These are phyloP conservation scores for Leishmania aethiopica DNA, from an alignment of 208 protist species.

Conservation along the genomic window DNA sequence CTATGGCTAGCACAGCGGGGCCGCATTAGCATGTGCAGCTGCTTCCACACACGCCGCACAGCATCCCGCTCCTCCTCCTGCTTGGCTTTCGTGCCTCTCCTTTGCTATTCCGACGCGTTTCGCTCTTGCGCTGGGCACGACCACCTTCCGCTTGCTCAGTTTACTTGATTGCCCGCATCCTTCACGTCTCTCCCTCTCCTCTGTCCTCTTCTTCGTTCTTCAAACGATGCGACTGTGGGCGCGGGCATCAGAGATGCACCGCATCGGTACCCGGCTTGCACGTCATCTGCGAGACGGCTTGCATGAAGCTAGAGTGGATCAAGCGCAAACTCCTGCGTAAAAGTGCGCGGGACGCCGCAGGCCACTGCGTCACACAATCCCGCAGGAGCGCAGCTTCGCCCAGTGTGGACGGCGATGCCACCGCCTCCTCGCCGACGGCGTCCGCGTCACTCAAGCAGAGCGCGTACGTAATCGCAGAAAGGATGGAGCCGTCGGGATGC, in stretches of 20 bases:
- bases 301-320: constrained; percentile 25
- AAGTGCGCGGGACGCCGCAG: background rate
- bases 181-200: background rate
- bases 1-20: background rate
- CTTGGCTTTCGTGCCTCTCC: background rate
- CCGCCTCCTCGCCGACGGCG: background rate
- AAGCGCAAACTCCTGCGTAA: constrained; percentile 20
- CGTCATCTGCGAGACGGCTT: background rate
- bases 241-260: background rate
- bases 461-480: constrained; percentile 29
- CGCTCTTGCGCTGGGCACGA: background rate
- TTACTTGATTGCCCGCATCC: background rate
- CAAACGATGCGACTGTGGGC: background rate
- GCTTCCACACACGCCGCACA: background rate
- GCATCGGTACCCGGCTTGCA: background rate
- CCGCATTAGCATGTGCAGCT: background rate
- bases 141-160: background rate
- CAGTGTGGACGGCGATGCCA: too few species aligned
- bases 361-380: background rate
- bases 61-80: background rate
- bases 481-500: constrained; percentile 26
- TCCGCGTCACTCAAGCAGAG: constrained; percentile 5
- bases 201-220: background rate
- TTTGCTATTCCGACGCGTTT: background rate
- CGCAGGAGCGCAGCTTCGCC: background rate